Evolutionary conservation across 495 filamentous ascomycete species (phyloP), one percentile per base, ranked within the genome.

Genomic region (Penicillium fimorum): DNA sequence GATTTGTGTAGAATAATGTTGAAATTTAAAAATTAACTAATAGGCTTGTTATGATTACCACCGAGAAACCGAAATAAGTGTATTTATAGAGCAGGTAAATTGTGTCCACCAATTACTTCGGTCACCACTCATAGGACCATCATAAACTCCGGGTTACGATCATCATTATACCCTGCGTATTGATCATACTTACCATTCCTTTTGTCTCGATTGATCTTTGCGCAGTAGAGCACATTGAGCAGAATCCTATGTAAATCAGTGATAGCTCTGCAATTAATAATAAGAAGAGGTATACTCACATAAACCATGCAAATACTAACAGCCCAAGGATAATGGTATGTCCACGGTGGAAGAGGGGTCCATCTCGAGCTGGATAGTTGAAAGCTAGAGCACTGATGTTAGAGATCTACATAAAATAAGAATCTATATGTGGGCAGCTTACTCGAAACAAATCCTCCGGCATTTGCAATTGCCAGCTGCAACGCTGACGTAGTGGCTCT

Each of bases 201-300:
- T 71, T 88, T 89, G 60, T 87, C 85, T 7, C 74, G 70, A 63
- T 89, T 89, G 41, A 87, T 76, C 66, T 87, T 88, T 51, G 69
- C 72, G 58, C 84, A 87, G 65, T 83, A 87, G 0, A 87, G 64
- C 15, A 88, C 81, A 66, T 89, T 89, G 45, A 73, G 66, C 4
- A 85, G 63, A 52, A 89, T 77, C 58, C 84, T 87, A 41, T 12
- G 9, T 18, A 22, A 13, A 11, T 47, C 33, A 49, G 50, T 48
- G 3, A 20, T 6, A 20, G 32, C n/a, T 46, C 59, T 38, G 1
- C 38, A 42, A 24, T 12, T 22, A 13, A 27, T n/a, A 27, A 12
- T 20, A 18, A 30, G 7, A 22, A 35, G 15, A n/a, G 22, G 22
- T 12, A 10, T 20, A 80, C 84, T 76, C 72, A 88, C 85, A 85